A percentile compares a stretch with the other conserved stretches of the same genome.
Evolutionary conservation across 148 eudicot species (phyloP).

Genomic region (Arctostaphylos glauca): DNA sequence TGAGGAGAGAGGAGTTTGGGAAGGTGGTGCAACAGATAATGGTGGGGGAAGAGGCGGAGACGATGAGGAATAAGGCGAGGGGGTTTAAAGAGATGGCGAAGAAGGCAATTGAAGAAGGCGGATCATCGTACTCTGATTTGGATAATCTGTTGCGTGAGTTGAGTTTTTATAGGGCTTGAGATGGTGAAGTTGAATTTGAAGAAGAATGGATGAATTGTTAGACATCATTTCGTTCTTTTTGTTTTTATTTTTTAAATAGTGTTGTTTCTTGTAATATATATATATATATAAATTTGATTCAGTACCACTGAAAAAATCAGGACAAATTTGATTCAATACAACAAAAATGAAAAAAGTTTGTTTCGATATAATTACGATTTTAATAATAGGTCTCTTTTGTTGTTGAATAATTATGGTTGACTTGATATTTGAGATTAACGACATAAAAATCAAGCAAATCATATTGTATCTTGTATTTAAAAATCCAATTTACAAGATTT

Average conservation of each 20-base stretch:
- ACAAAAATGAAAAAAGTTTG: too few relatives aligned
- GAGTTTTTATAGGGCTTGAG: not conserved
- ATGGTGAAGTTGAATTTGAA: not conserved
- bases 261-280: too few relatives aligned
- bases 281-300: too few relatives aligned
- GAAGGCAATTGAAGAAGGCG: slow-evolving; percentile 38
- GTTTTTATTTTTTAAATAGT: not conserved
- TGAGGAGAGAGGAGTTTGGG: slow-evolving; percentile 27
- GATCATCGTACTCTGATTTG: slow-evolving; percentile 35
- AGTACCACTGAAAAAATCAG: too few relatives aligned
- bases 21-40: slow-evolving; percentile 24
- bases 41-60: slow-evolving; percentile 40
- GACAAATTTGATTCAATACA: too few relatives aligned
- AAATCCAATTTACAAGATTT: too few relatives aligned
- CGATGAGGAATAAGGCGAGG: slow-evolving; percentile 30
- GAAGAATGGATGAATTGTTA: not conserved
- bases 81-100: slow-evolving; percentile 33
- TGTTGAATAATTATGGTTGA: too few relatives aligned
- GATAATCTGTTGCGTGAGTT: slow-evolving; percentile 26
- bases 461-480: too few relatives aligned
- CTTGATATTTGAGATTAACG: too few relatives aligned
- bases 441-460: too few relatives aligned
- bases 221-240: not conserved
- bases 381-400: too few relatives aligned
- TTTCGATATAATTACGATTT: too few relatives aligned